A percentile compares a stretch with the other conserved stretches of the same genome.
These are phyloP conservation scores for Houttuynia cordata DNA, from an alignment of 164 flowering plant genomes.

Conservation along the genomic window DNA sequence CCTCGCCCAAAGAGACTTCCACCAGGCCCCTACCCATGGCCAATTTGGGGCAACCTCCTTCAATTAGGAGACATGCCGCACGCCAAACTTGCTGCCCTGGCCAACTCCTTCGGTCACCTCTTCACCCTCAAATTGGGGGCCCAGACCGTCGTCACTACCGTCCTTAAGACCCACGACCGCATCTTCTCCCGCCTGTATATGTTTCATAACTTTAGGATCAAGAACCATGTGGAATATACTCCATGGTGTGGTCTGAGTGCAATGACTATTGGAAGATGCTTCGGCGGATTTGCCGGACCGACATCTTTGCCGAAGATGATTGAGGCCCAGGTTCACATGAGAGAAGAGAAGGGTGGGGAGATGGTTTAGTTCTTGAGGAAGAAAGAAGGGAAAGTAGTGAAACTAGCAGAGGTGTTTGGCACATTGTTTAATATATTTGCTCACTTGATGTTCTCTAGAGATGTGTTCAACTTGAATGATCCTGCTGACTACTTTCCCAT, in stretches of 20 bases:
- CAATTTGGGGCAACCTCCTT: slow-evolving; percentile 19
- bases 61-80: slow-evolving; percentile 20
- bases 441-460: slow-evolving; percentile 12
- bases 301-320: slow-evolving; percentile 26
- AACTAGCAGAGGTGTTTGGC: slow-evolving; percentile 16
- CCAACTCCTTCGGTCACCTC: slow-evolving; percentile 20
- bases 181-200: slow-evolving; percentile 16
- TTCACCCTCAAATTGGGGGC: slow-evolving; percentile 20
- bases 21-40: slow-evolving; percentile 28
- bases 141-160: slow-evolving; percentile 16
- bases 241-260: slow-evolving; percentile 19
- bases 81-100: slow-evolving; percentile 9
- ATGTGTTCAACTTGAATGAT: slow-evolving; percentile 14
- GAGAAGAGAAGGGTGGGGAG: slow-evolving; percentile 19
- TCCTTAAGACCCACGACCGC: slow-evolving; percentile 28
- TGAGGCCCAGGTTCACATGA: slow-evolving; percentile 15
- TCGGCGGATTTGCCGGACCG: slow-evolving; percentile 22
- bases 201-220: slow-evolving; percentile 6
- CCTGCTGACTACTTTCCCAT: slow-evolving; percentile 17
- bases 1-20: slow-evolving; percentile 16
- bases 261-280: slow-evolving; percentile 26
- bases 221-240: slow-evolving; percentile 4
- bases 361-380: slow-evolving; percentile 9
- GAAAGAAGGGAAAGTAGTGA: slow-evolving; percentile 14
- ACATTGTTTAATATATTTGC: slow-evolving; percentile 15